phyloP scores from a whole-genome alignment of 1,284 basidiomycete genomes.

The Microstroma glucosiphilum region DNA sequence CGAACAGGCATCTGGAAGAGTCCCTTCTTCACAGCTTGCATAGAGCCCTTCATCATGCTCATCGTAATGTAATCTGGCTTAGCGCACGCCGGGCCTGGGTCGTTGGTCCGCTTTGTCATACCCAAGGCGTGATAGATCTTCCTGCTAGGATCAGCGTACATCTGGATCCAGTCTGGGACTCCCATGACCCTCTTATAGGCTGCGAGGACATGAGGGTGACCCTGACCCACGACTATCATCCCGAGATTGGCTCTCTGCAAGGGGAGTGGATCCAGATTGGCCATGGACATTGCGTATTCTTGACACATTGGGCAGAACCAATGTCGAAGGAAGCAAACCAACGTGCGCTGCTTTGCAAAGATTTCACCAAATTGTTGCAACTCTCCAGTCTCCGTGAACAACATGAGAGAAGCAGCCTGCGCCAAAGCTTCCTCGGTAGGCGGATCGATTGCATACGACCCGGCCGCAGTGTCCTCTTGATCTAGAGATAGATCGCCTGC shows the following conservation, averaged over 20 bases:
- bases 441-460: slow-evolving; percentile 32
- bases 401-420: slow-evolving; percentile 54
- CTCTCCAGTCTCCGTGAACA: slow-evolving; percentile 65
- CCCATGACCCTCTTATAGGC: slow-evolving; percentile 62
- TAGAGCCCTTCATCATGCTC: slow-evolving; percentile 61
- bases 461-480: neutral
- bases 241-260: slow-evolving; percentile 59
- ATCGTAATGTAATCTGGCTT: slow-evolving; percentile 63
- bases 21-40: slow-evolving; percentile 61
- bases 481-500: neutral
- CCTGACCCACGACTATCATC: slow-evolving; percentile 72
- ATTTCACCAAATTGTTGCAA: slow-evolving; percentile 67
- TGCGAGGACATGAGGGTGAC: slow-evolving; percentile 64
- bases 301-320: slow-evolving; percentile 68
- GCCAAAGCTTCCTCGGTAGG: slow-evolving; percentile 15
- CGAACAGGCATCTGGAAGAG: slow-evolving; percentile 64
- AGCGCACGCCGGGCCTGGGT: slow-evolving; percentile 56
- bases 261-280: slow-evolving; percentile 57
- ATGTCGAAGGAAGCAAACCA: slow-evolving; percentile 58
- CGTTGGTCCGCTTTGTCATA: slow-evolving; percentile 61
- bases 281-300: slow-evolving; percentile 71
- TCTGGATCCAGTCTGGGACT: slow-evolving; percentile 53
- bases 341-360: slow-evolving; percentile 62
- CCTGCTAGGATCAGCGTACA: slow-evolving; percentile 70
- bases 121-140: slow-evolving; percentile 68